Evolutionary conservation across 768 basidiomycete genomes (phyloP).

Genomic region (Tricholoma furcatifolium): DNA sequence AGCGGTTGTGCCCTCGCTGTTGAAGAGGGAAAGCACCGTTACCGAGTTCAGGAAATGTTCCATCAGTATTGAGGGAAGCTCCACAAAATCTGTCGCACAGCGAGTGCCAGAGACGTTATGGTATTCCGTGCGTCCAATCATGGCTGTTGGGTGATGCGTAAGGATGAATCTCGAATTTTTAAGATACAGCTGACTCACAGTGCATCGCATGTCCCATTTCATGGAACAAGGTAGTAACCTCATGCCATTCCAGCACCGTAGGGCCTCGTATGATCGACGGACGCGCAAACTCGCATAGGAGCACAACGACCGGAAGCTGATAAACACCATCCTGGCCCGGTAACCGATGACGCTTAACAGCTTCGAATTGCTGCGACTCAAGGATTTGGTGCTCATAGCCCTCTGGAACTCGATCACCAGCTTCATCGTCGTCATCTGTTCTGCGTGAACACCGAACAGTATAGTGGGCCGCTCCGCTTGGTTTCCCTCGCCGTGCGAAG

Average conservation of each 20-base stretch:
- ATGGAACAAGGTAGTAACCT: conserved; percentile 92
- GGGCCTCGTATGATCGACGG: conserved; percentile 62
- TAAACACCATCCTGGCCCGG: conserved; percentile 67
- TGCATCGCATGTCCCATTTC: conserved; percentile 99
- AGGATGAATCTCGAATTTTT: not conserved
- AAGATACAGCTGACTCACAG: conserved; percentile 57
- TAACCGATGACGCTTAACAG: conserved; percentile 55
- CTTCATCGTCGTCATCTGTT: conserved; percentile 86
- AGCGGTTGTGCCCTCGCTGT: conserved; percentile 45
- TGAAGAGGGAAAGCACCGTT: conserved; percentile 77
- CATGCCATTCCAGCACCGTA: conserved; percentile 84
- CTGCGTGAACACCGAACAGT: conserved; percentile 94
- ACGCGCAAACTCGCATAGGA: conserved; percentile 82
- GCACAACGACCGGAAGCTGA: conserved; percentile 89
- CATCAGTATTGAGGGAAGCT: conserved; percentile 97
- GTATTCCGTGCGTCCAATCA: conserved; percentile 96
- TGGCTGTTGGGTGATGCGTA: conserved; percentile 53
- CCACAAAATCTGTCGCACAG: conserved; percentile 97
- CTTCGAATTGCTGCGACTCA: conserved; percentile 63
- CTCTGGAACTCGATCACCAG: conserved; percentile 51
- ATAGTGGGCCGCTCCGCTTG: conserved; percentile 93
- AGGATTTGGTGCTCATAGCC: conserved; percentile 40
- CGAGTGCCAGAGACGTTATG: conserved; percentile 98
- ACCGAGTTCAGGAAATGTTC: conserved; percentile 94
- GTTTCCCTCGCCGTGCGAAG: conserved; percentile 81